Percentiles rank a stretch among this genome's conserved stretches.
These are phyloP conservation scores for Lasiosphaeriaceae sp. DNA, from an alignment of 495 filamentous ascomycete species.

Conservation along the genomic window DNA sequence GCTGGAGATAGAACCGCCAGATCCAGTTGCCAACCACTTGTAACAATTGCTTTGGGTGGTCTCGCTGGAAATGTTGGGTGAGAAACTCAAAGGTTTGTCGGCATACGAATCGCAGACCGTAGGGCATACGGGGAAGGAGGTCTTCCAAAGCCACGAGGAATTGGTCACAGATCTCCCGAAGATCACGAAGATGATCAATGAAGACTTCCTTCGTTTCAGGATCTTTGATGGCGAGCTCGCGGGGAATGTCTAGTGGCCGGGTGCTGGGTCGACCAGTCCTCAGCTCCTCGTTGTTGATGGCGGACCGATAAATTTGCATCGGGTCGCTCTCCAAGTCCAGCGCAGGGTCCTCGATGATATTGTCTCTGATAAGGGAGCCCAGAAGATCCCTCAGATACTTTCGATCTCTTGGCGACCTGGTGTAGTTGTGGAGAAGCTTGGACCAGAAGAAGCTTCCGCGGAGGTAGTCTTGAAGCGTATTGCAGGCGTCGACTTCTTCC, in stretches of 20 bases:
- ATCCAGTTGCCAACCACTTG: slow-evolving; percentile 85
- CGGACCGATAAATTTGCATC: slow-evolving; percentile 91
- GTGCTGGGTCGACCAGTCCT: slow-evolving; percentile 80
- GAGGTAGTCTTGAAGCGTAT: slow-evolving; percentile 75
- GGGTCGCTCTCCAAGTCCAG: slow-evolving; percentile 96
- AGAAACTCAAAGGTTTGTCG: slow-evolving; percentile 80
- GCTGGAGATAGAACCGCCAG: slow-evolving; percentile 91
- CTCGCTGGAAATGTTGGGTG: slow-evolving; percentile 68
- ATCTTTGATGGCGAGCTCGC: slow-evolving; percentile 90
- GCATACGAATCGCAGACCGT: slow-evolving; percentile 85
- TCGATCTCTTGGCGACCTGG: slow-evolving; percentile 85
- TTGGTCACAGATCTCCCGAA: slow-evolving; percentile 88
- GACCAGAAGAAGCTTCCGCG: slow-evolving; percentile 91
- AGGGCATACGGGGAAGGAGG: slow-evolving; percentile 81
- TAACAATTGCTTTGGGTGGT: slow-evolving; percentile 71
- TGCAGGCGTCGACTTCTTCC: slow-evolving; percentile 78
- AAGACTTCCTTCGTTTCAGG: slow-evolving; percentile 87
- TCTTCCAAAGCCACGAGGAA: slow-evolving; percentile 81
- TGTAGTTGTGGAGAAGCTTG: slow-evolving; percentile 80
- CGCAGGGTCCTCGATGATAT: slow-evolving; percentile 84
- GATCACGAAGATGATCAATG: slow-evolving; percentile 87
- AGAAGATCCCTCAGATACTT: slow-evolving; percentile 86
- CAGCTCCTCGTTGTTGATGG: slow-evolving; percentile 95
- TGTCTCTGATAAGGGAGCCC: slow-evolving; percentile 76
- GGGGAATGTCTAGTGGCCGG: slow-evolving; percentile 72